Percentiles rank a stretch among this genome's conserved stretches.
Evolutionary conservation across 345 rosid genomes (phyloP).

Genomic region (Gossypium arboreum): DNA sequence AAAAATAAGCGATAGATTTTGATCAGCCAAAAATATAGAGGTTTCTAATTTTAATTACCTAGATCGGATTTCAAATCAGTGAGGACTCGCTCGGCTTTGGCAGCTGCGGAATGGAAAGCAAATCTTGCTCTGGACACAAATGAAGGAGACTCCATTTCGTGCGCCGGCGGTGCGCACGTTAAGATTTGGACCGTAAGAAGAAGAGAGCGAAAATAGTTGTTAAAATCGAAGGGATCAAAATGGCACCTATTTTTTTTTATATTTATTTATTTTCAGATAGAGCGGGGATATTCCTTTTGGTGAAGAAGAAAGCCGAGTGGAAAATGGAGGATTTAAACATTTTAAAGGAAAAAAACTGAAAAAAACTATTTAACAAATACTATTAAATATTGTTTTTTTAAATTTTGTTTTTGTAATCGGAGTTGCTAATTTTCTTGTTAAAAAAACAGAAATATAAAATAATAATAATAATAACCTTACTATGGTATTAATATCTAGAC

Average conservation of each 20-base stretch:
- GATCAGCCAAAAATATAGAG: conserved; percentile 6
- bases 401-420: not conserved
- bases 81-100: conserved; percentile 95
- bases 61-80: conserved; percentile 81
- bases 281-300: not conserved
- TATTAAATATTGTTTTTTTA: not conserved
- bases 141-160: conserved; percentile 63
- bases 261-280: not conserved
- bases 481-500: not conserved
- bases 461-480: not conserved
- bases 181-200: conserved; percentile 8
- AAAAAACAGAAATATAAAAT: not conserved
- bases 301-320: not conserved
- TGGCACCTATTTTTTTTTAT: not conserved
- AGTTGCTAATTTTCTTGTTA: not conserved
- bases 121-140: conserved; percentile 85
- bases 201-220: not conserved
- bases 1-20: conserved; percentile 6
- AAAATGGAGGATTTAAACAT: not conserved
- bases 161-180: conserved; percentile 36
- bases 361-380: not conserved
- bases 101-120: conserved; percentile 93
- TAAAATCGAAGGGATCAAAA: conserved; percentile 14
- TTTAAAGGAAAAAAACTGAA: not conserved
- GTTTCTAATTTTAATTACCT: conserved; percentile 32